Evolutionary conservation across 768 basidiomycete species (phyloP).

Genomic region (Phaffia tasmanica): DNA sequence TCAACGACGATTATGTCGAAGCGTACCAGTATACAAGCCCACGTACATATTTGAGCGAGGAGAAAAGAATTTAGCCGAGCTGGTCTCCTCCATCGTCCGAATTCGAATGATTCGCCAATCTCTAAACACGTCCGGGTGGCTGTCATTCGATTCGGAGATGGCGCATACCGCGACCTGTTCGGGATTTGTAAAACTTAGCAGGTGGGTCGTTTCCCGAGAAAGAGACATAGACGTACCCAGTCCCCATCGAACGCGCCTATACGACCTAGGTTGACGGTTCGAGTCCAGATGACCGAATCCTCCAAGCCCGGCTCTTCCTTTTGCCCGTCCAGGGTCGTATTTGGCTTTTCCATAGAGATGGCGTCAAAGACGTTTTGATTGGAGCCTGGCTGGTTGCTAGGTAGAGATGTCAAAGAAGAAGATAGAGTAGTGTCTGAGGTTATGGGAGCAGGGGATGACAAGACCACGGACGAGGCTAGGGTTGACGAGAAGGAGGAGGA

Average conservation of each 20-base stretch:
- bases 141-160: neutral
- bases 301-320: constrained; percentile 35
- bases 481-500: neutral
- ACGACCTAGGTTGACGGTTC: constrained; percentile 52
- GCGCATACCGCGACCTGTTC: constrained; percentile 15
- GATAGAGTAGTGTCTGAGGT: no score
- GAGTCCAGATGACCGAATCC: constrained; percentile 52
- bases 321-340: neutral
- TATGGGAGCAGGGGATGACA: neutral
- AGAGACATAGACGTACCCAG: constrained; percentile 49
- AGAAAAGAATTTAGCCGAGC: neutral
- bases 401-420: neutral
- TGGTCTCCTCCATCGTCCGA: constrained; percentile 6
- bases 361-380: neutral
- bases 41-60: neutral
- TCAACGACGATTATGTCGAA: neutral
- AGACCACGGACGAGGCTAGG: neutral
- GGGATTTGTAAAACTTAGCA: constrained; percentile 46
- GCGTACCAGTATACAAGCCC: constrained; percentile 4
- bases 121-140: neutral
- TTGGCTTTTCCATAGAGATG: neutral
- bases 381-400: neutral
- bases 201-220: constrained; percentile 42
- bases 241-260: constrained; percentile 62
- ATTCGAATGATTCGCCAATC: constrained; percentile 22